Percentiles rank a stretch among this genome's conserved stretches.
phyloP scores from a whole-genome alignment of 2,329 filamentous ascomycete species.

The Gnomoniopsis sp. region DNA sequence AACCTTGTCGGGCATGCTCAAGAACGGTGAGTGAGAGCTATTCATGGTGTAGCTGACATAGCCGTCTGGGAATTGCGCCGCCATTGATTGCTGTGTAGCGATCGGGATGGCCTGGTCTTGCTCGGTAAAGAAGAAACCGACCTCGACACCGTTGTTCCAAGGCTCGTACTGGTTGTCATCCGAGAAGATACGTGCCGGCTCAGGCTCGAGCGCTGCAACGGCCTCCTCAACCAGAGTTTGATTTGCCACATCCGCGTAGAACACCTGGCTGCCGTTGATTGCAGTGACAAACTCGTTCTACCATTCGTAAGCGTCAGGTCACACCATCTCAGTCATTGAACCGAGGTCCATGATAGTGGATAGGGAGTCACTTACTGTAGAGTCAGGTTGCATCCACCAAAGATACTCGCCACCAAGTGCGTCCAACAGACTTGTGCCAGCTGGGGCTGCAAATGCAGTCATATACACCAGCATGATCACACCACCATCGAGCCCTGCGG shows the following conservation, averaged over 20 bases:
- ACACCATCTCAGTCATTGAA: background rate
- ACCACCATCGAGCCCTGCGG: constrained; percentile 3
- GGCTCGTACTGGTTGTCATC: constrained; percentile 12
- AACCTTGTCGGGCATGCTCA: constrained; percentile 9
- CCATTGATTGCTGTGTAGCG: constrained; percentile 6
- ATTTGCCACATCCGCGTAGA: constrained; percentile 12
- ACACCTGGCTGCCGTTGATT: constrained; percentile 2
- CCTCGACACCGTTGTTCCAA: constrained; percentile 12
- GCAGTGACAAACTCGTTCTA: constrained; percentile 14
- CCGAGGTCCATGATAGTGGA: too few species aligned
- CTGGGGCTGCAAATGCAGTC: constrained; percentile 9
- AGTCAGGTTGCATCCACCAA: constrained; percentile 7
- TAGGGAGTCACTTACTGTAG: background rate
- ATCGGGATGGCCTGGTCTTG: constrained; percentile 12
- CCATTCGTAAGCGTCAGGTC: background rate
- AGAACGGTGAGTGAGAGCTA: constrained; percentile 9
- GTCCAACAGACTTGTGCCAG: constrained; percentile 7
- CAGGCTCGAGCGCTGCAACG: constrained; percentile 1
- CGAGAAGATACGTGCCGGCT: constrained; percentile 8
- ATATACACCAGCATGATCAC: constrained; percentile 15
- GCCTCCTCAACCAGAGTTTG: constrained; percentile 2
- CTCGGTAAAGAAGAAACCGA: constrained; percentile 12
- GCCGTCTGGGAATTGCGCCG: constrained; percentile 5
- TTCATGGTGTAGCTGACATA: constrained; percentile 10
- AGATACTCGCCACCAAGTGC: constrained; percentile 9